These are phyloP conservation scores for Penicillium glabrum DNA, from an alignment of 2,329 filamentous ascomycete genomes.

Conservation along the genomic window DNA sequence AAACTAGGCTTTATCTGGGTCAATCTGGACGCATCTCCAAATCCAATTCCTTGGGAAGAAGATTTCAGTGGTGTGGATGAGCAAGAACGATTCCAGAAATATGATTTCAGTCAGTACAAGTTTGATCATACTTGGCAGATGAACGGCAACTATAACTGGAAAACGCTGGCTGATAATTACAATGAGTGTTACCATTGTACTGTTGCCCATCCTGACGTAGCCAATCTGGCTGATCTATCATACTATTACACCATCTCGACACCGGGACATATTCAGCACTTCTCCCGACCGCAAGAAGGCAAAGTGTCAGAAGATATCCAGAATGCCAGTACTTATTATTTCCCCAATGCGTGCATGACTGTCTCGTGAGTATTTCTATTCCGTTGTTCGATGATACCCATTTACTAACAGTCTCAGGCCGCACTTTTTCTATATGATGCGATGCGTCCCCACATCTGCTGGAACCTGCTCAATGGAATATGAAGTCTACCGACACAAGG, in stretches of 20 bases:
- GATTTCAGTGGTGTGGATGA: constrained; percentile 16
- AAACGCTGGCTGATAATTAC: constrained; percentile 19
- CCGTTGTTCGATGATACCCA: not conserved
- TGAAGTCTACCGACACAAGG: constrained; percentile 63
- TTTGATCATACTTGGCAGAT: constrained; percentile 21
- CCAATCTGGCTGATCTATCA: constrained; percentile 53
- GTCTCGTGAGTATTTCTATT: constrained; percentile 27
- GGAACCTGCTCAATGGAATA: constrained; percentile 59
- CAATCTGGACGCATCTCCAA: constrained; percentile 49
- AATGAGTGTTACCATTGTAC: constrained; percentile 53
- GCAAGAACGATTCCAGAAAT: constrained; percentile 12
- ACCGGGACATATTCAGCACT: constrained; percentile 52
- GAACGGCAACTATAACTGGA: constrained; percentile 22
- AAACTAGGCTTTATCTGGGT: constrained; percentile 58
- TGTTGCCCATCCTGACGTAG: constrained; percentile 28
- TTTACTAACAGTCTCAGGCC: constrained; percentile 37
- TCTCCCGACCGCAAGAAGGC: constrained; percentile 45
- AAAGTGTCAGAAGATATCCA: constrained; percentile 50
- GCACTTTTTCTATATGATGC: constrained; percentile 63
- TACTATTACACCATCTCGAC: constrained; percentile 55
- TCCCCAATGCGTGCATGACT: constrained; percentile 37
- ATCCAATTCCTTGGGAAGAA: constrained; percentile 19
- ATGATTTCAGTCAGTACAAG: constrained; percentile 16
- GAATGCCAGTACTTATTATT: constrained; percentile 35
- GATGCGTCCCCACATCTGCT: constrained; percentile 58